Conservation (phyloP, 495 filamentous ascomycete genomes). For the Hypoxylon intermedium region DNA sequence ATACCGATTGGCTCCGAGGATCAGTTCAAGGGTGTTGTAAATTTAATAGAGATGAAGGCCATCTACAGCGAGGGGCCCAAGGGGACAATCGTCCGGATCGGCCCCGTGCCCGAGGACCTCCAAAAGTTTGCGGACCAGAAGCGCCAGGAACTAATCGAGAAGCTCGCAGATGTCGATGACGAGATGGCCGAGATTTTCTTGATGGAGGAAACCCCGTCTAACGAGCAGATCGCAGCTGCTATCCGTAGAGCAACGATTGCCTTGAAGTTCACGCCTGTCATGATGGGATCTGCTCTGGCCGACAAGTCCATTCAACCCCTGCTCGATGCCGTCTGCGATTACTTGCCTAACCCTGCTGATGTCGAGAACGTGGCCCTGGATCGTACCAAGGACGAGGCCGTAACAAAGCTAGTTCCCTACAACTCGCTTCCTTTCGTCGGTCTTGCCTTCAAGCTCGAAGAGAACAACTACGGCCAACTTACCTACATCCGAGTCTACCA, state of each 20-base stretch:
- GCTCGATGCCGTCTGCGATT: slow-evolving; percentile 96
- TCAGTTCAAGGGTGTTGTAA: slow-evolving; percentile 91
- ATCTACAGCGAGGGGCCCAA: slow-evolving; percentile 87
- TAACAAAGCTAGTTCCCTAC: slow-evolving; percentile 88
- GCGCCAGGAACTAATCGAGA: slow-evolving; percentile 86
- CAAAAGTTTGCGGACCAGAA: slow-evolving; percentile 78
- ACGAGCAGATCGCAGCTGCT: slow-evolving; percentile 83
- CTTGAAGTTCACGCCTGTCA: slow-evolving; percentile 91
- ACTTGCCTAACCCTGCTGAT: slow-evolving; percentile 90
- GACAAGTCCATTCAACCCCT: slow-evolving; percentile 97
- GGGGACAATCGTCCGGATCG: slow-evolving; percentile 72
- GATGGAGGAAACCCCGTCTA: slow-evolving; percentile 78
- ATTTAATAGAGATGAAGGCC: slow-evolving; percentile 89
- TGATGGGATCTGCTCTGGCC: slow-evolving; percentile 94
- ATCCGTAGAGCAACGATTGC: slow-evolving; percentile 87
- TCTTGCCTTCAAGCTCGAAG: slow-evolving; percentile 97
- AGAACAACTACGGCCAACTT: slow-evolving; percentile 97
- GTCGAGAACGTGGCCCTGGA: slow-evolving; percentile 92
- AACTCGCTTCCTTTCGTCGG: slow-evolving; percentile 93
- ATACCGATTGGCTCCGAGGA: slow-evolving; percentile 95
- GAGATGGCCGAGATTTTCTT: slow-evolving; percentile 97
- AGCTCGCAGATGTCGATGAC: slow-evolving; percentile 95
- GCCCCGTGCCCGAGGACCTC: slow-evolving; percentile 81
- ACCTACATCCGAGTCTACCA: slow-evolving; percentile 99
- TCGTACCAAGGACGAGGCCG: slow-evolving; percentile 73